Conservation (phyloP, 2,329 filamentous ascomycete genomes). For the Fusarium tricinctum region DNA sequence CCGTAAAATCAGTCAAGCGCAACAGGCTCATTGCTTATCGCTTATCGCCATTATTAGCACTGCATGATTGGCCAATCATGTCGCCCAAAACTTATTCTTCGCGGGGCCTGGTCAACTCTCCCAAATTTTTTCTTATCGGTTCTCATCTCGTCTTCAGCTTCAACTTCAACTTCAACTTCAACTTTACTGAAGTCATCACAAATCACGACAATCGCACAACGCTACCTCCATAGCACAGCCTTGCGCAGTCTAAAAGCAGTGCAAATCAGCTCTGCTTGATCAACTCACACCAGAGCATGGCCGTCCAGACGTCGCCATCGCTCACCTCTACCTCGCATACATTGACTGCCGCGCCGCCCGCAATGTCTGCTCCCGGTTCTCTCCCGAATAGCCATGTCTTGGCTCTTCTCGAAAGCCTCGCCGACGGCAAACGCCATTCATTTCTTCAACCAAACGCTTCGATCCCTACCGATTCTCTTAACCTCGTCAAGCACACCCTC, state of each 20-base stretch:
- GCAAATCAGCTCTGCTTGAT: slow-evolving; percentile 33
- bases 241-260: slow-evolving; percentile 17
- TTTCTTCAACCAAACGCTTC: slow-evolving; percentile 81
- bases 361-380: slow-evolving; percentile 58
- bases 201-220: slow-evolving; percentile 16
- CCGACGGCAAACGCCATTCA: slow-evolving; percentile 72
- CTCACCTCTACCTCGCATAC: slow-evolving; percentile 76
- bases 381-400: slow-evolving; percentile 56
- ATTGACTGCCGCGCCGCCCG: slow-evolving; percentile 65
- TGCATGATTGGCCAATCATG: slow-evolving; percentile 43
- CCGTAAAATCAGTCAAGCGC: not conserved
- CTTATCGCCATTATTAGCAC: slow-evolving; percentile 30
- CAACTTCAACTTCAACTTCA: slow-evolving; percentile 36
- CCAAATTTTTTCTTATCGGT: slow-evolving; percentile 48
- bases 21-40: slow-evolving; percentile 28
- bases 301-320: slow-evolving; percentile 66
- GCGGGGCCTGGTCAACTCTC: slow-evolving; percentile 44
- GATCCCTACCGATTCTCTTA: slow-evolving; percentile 77
- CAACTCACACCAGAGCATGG: slow-evolving; percentile 51
- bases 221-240: not conserved
- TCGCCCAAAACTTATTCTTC: not conserved
- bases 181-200: slow-evolving; percentile 23
- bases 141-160: slow-evolving; percentile 36
- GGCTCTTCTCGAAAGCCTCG: slow-evolving; percentile 70
- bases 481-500: slow-evolving; percentile 83